Percentiles rank a stretch among this genome's conserved stretches.
These are phyloP conservation scores for Cenchrus fungigraminus DNA, from an alignment of 176 grass and related monocot genomes.

Conservation along the genomic window DNA sequence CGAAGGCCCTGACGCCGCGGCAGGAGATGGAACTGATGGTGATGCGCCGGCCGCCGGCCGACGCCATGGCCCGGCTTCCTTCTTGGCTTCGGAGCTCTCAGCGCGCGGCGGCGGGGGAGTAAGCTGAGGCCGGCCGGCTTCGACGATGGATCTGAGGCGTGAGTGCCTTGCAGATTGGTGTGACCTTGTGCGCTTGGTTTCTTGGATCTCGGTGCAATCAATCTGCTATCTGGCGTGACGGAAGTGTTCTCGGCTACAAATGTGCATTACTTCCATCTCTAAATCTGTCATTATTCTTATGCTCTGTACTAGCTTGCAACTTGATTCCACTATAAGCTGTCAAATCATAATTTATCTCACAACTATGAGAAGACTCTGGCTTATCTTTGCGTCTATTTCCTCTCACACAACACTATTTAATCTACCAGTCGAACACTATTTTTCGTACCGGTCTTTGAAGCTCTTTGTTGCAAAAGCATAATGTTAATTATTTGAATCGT, in stretches of 20 bases:
- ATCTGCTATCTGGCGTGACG: neutral
- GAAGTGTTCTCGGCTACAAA: neutral
- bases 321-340: no score
- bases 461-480: no score
- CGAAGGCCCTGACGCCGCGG: slow-evolving; percentile 55
- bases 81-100: neutral
- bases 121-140: neutral
- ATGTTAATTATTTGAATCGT: no score
- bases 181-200: neutral
- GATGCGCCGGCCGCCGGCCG: slow-evolving; percentile 33
- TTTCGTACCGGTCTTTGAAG: no score
- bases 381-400: no score
- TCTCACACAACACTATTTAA: no score
- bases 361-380: no score
- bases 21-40: slow-evolving; percentile 58
- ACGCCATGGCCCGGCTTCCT: slow-evolving; percentile 35
- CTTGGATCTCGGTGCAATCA: slow-evolving; percentile 13
- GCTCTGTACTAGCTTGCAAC: no score
- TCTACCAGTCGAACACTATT: no score
- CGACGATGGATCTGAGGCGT: neutral
- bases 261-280: neutral
- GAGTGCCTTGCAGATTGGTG: neutral
- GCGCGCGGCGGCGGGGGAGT: neutral
- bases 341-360: no score
- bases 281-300: no score